A percentile compares a stretch with the other conserved stretches of the same genome.
Evolutionary conservation across 495 filamentous ascomycete genomes (phyloP).

Genomic region (Penicillium turbatum): DNA sequence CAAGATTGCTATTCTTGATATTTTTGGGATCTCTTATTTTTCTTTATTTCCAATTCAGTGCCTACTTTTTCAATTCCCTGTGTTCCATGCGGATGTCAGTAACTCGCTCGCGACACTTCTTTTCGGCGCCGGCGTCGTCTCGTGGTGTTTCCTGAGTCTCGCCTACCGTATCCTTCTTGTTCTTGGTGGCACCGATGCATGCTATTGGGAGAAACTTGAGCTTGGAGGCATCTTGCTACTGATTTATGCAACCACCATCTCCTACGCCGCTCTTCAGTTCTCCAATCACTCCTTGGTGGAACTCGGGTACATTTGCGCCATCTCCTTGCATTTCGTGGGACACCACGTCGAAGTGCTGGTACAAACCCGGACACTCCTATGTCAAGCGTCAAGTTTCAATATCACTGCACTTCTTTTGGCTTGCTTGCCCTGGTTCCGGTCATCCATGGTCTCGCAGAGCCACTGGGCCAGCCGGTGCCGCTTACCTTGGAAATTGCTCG

Average conservation of each 20-base stretch:
- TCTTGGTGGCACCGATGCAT: not conserved
- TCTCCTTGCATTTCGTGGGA: constrained; percentile 2
- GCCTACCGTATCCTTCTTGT: constrained; percentile 3
- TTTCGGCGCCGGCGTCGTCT: not conserved
- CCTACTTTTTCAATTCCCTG: constrained; percentile 10
- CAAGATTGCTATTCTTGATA: constrained; percentile 1
- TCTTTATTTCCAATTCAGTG: constrained; percentile 6
- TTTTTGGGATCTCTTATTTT: constrained; percentile 11
- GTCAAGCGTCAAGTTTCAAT: constrained; percentile 5
- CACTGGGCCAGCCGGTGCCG: not conserved
- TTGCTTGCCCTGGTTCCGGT: constrained; percentile 6
- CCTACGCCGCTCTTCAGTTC: constrained; percentile 6
- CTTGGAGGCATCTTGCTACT: constrained; percentile 1
- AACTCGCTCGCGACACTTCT: constrained; percentile 4
- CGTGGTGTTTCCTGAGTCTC: constrained; percentile 5
- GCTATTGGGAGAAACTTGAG: constrained; percentile 5
- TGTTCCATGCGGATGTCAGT: not conserved
- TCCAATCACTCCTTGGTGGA: not conserved
- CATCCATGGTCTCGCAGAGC: constrained; percentile 6
- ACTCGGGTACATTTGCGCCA: constrained; percentile 3
- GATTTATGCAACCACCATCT: constrained; percentile 3
- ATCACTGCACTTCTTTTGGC: constrained; percentile 6
- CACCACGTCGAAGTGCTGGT: constrained; percentile 7
- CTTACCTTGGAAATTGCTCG: constrained; percentile 2
- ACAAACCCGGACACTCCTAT: not conserved